Evolutionary conservation across 371 early-diverging fungal species (phyloP), one percentile per base, ranked within the genome.

Genomic region (Dichotomocladium elegans): DNA sequence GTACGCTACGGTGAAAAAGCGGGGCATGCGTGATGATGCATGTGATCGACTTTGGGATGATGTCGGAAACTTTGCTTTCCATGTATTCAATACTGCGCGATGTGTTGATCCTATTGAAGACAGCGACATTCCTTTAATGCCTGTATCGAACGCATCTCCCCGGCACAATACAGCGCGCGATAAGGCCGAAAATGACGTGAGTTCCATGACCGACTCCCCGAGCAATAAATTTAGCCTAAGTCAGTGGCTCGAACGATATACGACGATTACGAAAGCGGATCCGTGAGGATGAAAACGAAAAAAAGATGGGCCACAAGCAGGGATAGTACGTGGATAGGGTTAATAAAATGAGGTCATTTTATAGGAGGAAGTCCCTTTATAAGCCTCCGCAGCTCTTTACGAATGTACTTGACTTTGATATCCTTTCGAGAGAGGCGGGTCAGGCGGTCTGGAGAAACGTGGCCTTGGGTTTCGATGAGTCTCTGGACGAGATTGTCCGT

Each of bases 401-500:
- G 30, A 15, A 55, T 35, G 19, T 49, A 46, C 43, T 60, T 54
- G 43, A 53, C 45, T 2, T 53, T 4, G 14, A 51, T 26, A 22
- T 59, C 57, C 6, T 24, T 14, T 24, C 61, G 53, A 10, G 60
- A 14, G 6, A 54, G 42, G 14, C 34, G 52, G 54, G 55, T 61
- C 8, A 58, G 43, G 4, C 57, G 33, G 27, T 54, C 64, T 37
- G 57, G 42, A 15, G 42, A 17, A 34, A 46, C n/a, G 2, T 40
- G 17, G 12, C 48, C 60, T 33, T 46, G 45, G 24, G 30, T 19
- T 5, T 41, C 41, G 1, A 72, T 37, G 19, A 72, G 30, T 35
- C 59, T 58, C 4, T 64, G 58, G 12, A 68, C 51, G 11, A 64
- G 57, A n/a, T 55, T 53, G 30, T 70, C 71, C 6, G 68, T 69